Conservation (phyloP, 176 grass and related monocot genomes). For the Oryza glaberrima region DNA sequence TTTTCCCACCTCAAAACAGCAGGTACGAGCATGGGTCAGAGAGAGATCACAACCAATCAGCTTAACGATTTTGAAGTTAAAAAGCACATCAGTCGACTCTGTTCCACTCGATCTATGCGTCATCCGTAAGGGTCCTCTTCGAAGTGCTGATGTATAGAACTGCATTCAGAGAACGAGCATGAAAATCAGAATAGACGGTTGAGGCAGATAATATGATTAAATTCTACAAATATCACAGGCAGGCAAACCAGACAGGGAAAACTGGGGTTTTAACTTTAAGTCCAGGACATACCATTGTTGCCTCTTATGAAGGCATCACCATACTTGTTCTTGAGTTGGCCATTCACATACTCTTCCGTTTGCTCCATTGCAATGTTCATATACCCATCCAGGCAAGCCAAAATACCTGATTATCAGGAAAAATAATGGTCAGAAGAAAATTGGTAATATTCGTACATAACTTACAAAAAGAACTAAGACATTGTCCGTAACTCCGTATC, state of each 20-base stretch:
- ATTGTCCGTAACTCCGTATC: background rate
- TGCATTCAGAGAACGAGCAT: slow-evolving; percentile 36
- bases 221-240: no score
- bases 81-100: background rate
- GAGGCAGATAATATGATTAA: background rate
- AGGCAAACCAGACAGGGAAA: no score
- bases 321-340: slow-evolving; percentile 97
- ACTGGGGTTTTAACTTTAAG: slow-evolving; percentile 20
- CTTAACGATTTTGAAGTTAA: background rate
- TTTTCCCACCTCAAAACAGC: background rate
- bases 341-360: slow-evolving; percentile 93
- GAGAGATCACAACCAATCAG: slow-evolving; percentile 10
- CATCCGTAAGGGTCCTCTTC: slow-evolving; percentile 65
- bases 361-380: slow-evolving; percentile 99
- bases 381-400: slow-evolving; percentile 93
- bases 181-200: slow-evolving; percentile 26
- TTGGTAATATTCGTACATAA: background rate
- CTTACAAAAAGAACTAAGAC: background rate
- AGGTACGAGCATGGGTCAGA: no score
- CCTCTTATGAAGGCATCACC: slow-evolving; percentile 97
- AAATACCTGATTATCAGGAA: slow-evolving; percentile 55
- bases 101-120: slow-evolving; percentile 37
- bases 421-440: slow-evolving; percentile 8
- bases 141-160: slow-evolving; percentile 93
- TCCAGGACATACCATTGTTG: slow-evolving; percentile 78